Percentiles rank a stretch among this genome's conserved stretches.
Evolutionary conservation across 768 basidiomycete genomes (phyloP).

Genomic region (Hydnomerulius pinastri): DNA sequence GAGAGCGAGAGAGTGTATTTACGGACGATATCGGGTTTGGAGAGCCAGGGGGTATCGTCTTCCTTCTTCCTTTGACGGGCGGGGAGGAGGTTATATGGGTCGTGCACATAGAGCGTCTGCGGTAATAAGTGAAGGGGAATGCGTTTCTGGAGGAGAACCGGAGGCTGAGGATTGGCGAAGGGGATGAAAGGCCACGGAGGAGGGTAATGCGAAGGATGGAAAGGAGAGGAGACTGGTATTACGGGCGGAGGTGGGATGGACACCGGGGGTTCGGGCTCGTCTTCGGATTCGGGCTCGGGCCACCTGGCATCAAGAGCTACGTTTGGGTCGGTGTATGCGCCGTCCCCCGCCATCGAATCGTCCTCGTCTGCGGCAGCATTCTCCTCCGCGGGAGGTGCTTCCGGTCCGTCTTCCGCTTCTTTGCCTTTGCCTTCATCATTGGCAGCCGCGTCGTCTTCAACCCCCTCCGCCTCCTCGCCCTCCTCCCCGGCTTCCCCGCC

Average conservation of each 20-base stretch:
- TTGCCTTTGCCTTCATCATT: background rate
- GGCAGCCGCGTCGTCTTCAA: background rate
- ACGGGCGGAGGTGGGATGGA: constrained; percentile 1
- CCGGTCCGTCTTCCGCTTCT: background rate
- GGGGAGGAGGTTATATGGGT: constrained; percentile 39
- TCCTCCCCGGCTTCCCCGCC: background rate
- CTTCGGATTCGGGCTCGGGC: background rate
- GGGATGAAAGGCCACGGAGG: constrained; percentile 43
- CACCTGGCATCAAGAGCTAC: background rate
- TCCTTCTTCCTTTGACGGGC: background rate
- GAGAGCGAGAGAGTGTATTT: constrained; percentile 31
- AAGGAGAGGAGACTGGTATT: constrained; percentile 26
- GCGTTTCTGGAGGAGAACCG: constrained; percentile 32
- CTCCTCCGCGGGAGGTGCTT: background rate
- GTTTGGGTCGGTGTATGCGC: background rate
- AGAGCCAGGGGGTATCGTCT: constrained; percentile 25
- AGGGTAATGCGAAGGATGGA: constrained; percentile 39
- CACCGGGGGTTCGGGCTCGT: background rate
- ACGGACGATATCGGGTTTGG: constrained; percentile 32
- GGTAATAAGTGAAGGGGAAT: constrained; percentile 40
- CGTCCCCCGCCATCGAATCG: background rate
- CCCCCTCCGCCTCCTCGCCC: background rate
- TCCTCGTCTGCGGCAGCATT: background rate
- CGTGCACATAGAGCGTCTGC: constrained; percentile 43
- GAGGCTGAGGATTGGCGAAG: constrained; percentile 26